Base-by-base conservation (phyloP, 2,329 filamentous ascomycete genomes). In the Aspergillus nomiae region DNA sequence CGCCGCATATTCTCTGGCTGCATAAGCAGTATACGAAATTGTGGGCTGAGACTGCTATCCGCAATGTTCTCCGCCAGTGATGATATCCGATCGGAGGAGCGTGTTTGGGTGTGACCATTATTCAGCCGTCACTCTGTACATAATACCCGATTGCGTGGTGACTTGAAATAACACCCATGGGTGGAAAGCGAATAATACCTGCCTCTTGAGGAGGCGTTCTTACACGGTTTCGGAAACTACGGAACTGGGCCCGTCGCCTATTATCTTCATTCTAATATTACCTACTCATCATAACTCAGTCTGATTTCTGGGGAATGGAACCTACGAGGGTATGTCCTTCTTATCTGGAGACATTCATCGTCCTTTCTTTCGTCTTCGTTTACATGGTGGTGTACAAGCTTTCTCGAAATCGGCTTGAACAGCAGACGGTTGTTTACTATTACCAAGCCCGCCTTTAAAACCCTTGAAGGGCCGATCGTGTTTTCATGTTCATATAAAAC, bases 11-110 rank as follows among this genome's bases (percentile, higher is more conserved):
- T 19, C 78, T 80, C 57, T 86, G 82, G 79, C 66, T 82, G 68
- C 85, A 87, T 74, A 76, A 81, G 67, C 78, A 84, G 74, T 87
- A 87, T 70, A 82, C 83, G 21, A 87, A 87, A 75, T 67, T 87
- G 48, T 81, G 77, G 77, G 82, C 86, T 81, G 85, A 87, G 78
- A 85, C 80, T 55, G 84, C 83, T 1, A 67, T 85, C 10, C 60
- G 45, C 30, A 70, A 67, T 65, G 65, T 71, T 11, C 21, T 55
- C 11, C 30, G 51, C 19, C 51, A 38, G 51, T 55, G 28, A 51
- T 26, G 51, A 36, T 30, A 16, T 62, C 41, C 61, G 69, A 64
- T 70, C 59, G 50, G 54, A 41, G 5, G n/a, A 5, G 21, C 34
- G 38, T 24, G 28, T 16, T 34, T 32, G 48, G 14, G 12, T 30